These are phyloP conservation scores for Agrocybe pediades DNA, from an alignment of 768 basidiomycete species.

Conservation along the genomic window DNA sequence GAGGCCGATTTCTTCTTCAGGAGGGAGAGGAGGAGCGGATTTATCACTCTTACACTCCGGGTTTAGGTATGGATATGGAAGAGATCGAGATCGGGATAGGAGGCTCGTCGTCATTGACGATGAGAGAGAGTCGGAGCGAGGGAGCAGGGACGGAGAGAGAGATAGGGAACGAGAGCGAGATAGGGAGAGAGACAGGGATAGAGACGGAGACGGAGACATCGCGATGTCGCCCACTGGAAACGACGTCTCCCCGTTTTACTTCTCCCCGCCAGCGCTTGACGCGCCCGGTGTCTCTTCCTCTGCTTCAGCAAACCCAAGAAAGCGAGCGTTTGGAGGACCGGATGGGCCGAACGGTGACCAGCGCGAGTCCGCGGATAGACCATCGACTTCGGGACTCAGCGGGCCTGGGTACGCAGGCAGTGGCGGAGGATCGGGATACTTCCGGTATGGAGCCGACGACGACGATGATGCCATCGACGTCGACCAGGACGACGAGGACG, in stretches of 20 bases:
- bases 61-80: conserved; percentile 16
- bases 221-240: conserved; percentile 27
- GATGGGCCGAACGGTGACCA: conserved; percentile 50
- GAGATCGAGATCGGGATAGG: too few relatives aligned
- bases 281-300: conserved; percentile 22
- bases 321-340: conserved; percentile 63
- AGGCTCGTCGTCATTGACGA: too few relatives aligned
- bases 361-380: too few relatives aligned
- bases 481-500: background rate
- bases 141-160: background rate
- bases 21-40: conserved; percentile 27
- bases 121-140: too few relatives aligned
- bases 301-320: conserved; percentile 48
- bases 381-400: too few relatives aligned
- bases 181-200: too few relatives aligned
- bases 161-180: too few relatives aligned
- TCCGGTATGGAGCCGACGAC: too few relatives aligned
- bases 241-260: conserved; percentile 75
- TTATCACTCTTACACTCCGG: conserved; percentile 29
- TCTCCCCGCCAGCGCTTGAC: conserved; percentile 59
- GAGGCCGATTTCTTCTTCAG: conserved; percentile 49
- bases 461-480: conserved; percentile 24
- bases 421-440: too few relatives aligned
- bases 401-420: too few relatives aligned
- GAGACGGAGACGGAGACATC: conserved; percentile 7